Conservation (phyloP, 208 protist genomes). For the Trypanosomatidae sp. region DNA sequence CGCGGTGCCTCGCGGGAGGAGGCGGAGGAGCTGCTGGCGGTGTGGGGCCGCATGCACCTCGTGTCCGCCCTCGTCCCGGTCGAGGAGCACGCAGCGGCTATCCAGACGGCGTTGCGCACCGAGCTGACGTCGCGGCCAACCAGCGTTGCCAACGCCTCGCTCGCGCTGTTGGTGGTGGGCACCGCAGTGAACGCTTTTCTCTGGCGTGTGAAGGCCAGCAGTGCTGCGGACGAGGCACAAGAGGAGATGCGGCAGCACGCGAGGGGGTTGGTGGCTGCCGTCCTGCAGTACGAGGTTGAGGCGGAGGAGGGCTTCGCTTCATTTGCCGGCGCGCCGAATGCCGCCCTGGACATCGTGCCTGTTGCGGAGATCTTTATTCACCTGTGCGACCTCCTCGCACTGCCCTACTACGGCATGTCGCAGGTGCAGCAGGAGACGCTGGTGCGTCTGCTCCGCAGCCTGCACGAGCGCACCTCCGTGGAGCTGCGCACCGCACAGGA, state of each 20-base stretch:
- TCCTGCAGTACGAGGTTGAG: constrained; percentile 18
- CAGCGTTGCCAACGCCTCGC: constrained; percentile 19
- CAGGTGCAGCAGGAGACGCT: constrained; percentile 68
- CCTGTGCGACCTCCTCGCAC: constrained; percentile 64
- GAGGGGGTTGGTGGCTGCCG: constrained; percentile 24
- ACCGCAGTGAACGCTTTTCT: constrained; percentile 52
- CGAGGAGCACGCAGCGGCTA: constrained; percentile 38
- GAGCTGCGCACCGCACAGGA: constrained; percentile 40
- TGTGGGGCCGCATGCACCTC: constrained; percentile 65
- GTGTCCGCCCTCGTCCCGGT: constrained; percentile 49
- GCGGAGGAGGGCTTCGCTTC: constrained; percentile 2
- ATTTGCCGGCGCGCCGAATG: not conserved
- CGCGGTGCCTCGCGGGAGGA: not conserved
- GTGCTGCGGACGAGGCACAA: not conserved
- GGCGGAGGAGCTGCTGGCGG: constrained; percentile 26
- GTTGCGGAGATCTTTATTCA: constrained; percentile 35
- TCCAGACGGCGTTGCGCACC: constrained; percentile 27
- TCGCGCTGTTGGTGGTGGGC: constrained; percentile 39
- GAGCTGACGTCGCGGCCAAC: constrained; percentile 8
- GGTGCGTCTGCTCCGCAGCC: constrained; percentile 34
- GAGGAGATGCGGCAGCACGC: constrained; percentile 9
- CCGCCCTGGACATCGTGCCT: not conserved
- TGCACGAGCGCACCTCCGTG: constrained; percentile 36
- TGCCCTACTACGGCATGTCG: constrained; percentile 48
- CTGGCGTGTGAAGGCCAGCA: constrained; percentile 47